Evolutionary conservation across 805 yeast genomes (phyloP).

Genomic region (Pichia nanzhaoensis): DNA sequence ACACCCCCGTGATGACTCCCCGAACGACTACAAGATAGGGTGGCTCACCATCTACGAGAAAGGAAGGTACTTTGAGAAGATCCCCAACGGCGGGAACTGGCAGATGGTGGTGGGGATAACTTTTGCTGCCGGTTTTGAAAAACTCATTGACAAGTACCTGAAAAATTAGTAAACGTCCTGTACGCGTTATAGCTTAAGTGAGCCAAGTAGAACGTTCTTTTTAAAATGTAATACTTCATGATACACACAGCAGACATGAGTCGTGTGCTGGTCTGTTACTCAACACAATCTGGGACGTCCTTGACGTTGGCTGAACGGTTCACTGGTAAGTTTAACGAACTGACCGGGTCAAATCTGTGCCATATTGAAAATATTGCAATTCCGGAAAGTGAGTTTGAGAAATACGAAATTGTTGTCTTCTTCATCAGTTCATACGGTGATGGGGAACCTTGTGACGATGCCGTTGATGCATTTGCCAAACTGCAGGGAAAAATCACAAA

Average conservation of each 20-base stretch:
- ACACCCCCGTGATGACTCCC: constrained; percentile 53
- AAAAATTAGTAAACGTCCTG: constrained; percentile 5
- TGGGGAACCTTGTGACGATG: constrained; percentile 95
- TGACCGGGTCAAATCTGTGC: neutral
- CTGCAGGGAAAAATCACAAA: constrained; percentile 35
- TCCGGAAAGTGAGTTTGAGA: neutral
- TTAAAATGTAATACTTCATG: too few species aligned
- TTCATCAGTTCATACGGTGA: constrained; percentile 91
- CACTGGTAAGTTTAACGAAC: constrained; percentile 20
- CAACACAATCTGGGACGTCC: constrained; percentile 94
- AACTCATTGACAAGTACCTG: constrained; percentile 23
- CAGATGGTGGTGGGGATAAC: constrained; percentile 48
- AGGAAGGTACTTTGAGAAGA: constrained; percentile 22
- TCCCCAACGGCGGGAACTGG: constrained; percentile 45
- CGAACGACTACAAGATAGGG: constrained; percentile 53
- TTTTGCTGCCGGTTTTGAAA: constrained; percentile 43
- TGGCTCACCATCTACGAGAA: constrained; percentile 61
- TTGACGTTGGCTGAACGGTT: constrained; percentile 62
- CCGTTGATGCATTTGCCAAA: constrained; percentile 48
- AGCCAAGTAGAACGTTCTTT: too few species aligned
- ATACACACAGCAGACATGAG: neutral
- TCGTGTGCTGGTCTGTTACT: constrained; percentile 53
- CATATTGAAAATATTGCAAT: neutral
- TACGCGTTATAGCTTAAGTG: too few species aligned
- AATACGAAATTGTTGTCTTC: constrained; percentile 33